Evolutionary conservation across 306 rosid genomes (phyloP).

Genomic region (Parietaria judaica): DNA sequence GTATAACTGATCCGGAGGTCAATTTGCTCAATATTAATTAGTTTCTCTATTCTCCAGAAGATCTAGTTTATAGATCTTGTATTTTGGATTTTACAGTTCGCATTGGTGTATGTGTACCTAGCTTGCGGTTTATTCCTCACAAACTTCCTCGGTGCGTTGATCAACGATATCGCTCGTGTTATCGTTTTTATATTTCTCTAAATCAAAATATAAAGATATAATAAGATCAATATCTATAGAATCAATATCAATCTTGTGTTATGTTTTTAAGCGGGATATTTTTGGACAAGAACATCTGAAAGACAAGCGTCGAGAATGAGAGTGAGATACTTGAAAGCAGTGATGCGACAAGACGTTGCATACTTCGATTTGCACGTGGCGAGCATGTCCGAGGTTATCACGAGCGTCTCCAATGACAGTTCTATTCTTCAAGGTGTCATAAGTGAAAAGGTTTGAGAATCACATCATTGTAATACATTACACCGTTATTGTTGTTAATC

Average conservation of each 20-base stretch:
- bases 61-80: constrained; percentile 1
- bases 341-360: constrained; percentile 81
- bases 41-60: no score
- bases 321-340: constrained; percentile 68
- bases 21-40: background rate
- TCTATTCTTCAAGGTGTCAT: constrained; percentile 74
- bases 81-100: constrained; percentile 48
- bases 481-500: no score
- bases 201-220: no score
- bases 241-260: background rate
- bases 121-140: constrained; percentile 56
- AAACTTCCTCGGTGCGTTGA: constrained; percentile 70
- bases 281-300: constrained; percentile 96
- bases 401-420: constrained; percentile 75
- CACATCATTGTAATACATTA: no score
- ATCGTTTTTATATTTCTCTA: no score
- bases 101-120: constrained; percentile 51
- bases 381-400: constrained; percentile 85
- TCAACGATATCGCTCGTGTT: no score
- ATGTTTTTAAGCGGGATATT: constrained; percentile 59
- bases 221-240: no score
- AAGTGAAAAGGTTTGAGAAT: constrained; percentile 63
- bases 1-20: background rate
- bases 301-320: constrained; percentile 91
- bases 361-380: constrained; percentile 87